Conservation (phyloP, 768 basidiomycete species). For the Lentinus tigrinus region DNA sequence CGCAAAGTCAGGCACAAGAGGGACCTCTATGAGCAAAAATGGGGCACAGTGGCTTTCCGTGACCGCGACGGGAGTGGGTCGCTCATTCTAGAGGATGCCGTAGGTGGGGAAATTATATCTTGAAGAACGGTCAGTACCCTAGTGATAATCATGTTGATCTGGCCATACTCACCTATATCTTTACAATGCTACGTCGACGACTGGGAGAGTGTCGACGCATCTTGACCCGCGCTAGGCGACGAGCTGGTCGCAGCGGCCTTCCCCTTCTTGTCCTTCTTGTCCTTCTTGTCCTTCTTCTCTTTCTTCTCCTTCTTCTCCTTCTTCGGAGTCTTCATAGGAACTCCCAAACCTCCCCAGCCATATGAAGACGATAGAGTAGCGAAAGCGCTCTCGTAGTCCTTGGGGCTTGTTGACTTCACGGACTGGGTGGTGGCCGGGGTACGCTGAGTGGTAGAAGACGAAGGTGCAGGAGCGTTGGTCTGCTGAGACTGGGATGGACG, state of each 20-base stretch:
- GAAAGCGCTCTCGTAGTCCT: constrained; percentile 30
- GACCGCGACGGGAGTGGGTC: no score
- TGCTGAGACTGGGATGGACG: background rate
- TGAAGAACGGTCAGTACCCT: no score
- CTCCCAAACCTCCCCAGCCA: constrained; percentile 22
- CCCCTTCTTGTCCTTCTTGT: background rate
- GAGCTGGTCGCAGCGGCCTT: background rate
- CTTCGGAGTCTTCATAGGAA: constrained; percentile 12
- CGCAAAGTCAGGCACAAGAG: no score
- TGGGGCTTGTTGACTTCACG: background rate
- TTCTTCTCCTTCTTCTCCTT: background rate
- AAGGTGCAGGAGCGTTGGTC: background rate
- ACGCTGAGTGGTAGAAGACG: background rate
- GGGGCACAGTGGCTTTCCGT: no score
- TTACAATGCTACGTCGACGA: no score
- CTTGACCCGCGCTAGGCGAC: background rate
- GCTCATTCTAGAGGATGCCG: no score
- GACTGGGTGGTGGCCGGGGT: background rate
- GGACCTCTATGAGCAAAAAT: no score
- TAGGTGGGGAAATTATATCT: no score
- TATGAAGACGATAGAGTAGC: constrained; percentile 26
- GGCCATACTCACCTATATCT: no score
- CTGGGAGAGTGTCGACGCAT: no score
- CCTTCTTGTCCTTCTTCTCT: constrained; percentile 1
- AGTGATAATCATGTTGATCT: no score